These are phyloP conservation scores for Cytospora paraplurivora DNA, from an alignment of 2,329 filamentous ascomycete species.

Conservation along the genomic window DNA sequence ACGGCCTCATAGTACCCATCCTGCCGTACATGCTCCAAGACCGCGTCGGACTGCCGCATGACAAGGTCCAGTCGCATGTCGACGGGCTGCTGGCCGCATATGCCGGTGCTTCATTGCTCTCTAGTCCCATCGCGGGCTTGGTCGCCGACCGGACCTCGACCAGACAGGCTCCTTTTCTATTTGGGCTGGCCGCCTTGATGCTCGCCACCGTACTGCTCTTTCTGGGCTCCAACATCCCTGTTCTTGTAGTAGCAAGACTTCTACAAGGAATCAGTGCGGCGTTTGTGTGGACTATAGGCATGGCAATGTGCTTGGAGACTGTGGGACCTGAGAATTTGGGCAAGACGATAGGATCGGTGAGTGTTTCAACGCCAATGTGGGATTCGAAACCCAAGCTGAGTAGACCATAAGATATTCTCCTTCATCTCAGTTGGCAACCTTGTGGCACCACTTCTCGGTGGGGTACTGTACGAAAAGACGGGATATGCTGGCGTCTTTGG, in stretches of 20 bases:
- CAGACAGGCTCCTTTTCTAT: conserved; percentile 59
- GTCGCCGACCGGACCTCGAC: conserved; percentile 56
- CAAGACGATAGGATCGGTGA: conserved; percentile 60
- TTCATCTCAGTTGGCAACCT: conserved; percentile 61
- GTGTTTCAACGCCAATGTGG: conserved; percentile 22
- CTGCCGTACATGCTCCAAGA: conserved; percentile 59
- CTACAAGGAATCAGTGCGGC: conserved; percentile 60
- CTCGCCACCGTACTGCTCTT: conserved; percentile 58
- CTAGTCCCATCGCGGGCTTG: conserved; percentile 54
- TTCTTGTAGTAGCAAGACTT: conserved; percentile 54
- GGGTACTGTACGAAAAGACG: conserved; percentile 59
- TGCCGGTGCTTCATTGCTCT: conserved; percentile 54
- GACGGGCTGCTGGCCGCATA: conserved; percentile 57
- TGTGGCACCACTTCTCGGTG: conserved; percentile 60
- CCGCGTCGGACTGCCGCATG: conserved; percentile 49
- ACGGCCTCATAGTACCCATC: conserved; percentile 60
- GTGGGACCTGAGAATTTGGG: conserved; percentile 58
- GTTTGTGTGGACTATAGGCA: conserved; percentile 61
- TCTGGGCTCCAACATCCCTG: conserved; percentile 48
- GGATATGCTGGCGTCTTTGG: conserved; percentile 62
- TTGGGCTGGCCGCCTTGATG: conserved; percentile 54
- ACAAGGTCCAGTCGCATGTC: conserved; percentile 53
- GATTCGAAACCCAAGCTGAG: conserved; percentile 6
- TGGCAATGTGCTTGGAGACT: conserved; percentile 61
- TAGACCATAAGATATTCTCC: conserved; percentile 50